A percentile compares a stretch with the other conserved stretches of the same genome.
Evolutionary conservation across 2,329 filamentous ascomycete genomes (phyloP).

Genomic region (Hymenotorrendiella dingleyae): DNA sequence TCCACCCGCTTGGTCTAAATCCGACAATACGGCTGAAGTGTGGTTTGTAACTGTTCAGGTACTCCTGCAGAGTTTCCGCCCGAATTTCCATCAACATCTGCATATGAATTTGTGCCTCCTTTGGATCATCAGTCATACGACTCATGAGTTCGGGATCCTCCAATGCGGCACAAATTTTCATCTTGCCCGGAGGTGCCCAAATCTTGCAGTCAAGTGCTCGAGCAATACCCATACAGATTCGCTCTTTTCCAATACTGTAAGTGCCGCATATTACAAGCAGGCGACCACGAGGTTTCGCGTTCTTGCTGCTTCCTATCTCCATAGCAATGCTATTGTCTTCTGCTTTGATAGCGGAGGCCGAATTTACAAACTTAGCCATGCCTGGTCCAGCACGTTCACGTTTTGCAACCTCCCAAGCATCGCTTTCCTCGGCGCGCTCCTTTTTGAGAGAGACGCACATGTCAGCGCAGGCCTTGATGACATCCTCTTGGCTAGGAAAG

Average conservation of each 20-base stretch:
- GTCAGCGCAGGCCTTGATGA: slow-evolving; percentile 81
- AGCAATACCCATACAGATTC: slow-evolving; percentile 89
- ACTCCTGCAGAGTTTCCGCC: slow-evolving; percentile 84
- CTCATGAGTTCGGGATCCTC: slow-evolving; percentile 76
- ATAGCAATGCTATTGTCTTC: slow-evolving; percentile 24
- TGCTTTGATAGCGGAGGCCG: slow-evolving; percentile 29
- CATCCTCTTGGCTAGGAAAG: slow-evolving; percentile 82
- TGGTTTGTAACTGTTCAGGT: slow-evolving; percentile 71
- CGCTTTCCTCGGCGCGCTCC: slow-evolving; percentile 50
- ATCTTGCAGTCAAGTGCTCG: slow-evolving; percentile 82
- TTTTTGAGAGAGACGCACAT: slow-evolving; percentile 76
- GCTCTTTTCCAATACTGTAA: slow-evolving; percentile 96
- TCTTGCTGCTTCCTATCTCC: slow-evolving; percentile 24
- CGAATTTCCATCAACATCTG: slow-evolving; percentile 92
- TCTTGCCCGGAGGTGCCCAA: slow-evolving; percentile 77
- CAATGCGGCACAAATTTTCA: slow-evolving; percentile 75
- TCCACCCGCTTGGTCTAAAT: slow-evolving; percentile 92
- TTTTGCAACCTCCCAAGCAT: slow-evolving; percentile 52
- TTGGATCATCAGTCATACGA: slow-evolving; percentile 72
- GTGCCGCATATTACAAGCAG: slow-evolving; percentile 91
- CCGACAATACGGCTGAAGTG: slow-evolving; percentile 84
- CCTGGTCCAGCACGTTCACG: slow-evolving; percentile 46
- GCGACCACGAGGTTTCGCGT: slow-evolving; percentile 48
- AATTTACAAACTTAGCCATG: slow-evolving; percentile 57
- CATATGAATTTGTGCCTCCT: slow-evolving; percentile 94